Evolutionary conservation across 139 green algal species (phyloP).

Genomic region (Chlamydomonas asymmetrica): DNA sequence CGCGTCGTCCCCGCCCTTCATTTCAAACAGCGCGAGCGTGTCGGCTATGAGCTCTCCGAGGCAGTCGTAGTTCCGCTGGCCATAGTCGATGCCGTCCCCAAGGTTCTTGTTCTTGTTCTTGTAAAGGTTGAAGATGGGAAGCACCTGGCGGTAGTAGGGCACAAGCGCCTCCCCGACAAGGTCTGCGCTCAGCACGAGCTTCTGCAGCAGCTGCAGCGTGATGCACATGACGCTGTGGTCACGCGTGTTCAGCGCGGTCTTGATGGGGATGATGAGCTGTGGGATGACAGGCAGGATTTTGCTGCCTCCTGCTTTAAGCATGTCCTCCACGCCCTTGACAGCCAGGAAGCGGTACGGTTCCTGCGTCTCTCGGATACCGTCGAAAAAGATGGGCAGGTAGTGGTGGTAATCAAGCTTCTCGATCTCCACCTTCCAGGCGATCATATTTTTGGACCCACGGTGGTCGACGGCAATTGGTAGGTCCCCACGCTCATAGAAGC

Average conservation of each 20-base stretch:
- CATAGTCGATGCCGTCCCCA: constrained; percentile 84
- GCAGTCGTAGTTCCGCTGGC: constrained; percentile 72
- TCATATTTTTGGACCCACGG: constrained; percentile 74
- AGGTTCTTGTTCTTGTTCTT: constrained; percentile 83
- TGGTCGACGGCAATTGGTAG: constrained; percentile 83
- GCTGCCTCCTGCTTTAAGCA: constrained; percentile 66
- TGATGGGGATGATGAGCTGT: constrained; percentile 90
- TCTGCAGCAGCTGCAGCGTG: constrained; percentile 79
- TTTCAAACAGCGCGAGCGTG: constrained; percentile 81
- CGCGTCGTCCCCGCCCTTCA: constrained; percentile 78
- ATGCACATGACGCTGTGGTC: constrained; percentile 78
- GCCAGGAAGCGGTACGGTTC: constrained; percentile 88
- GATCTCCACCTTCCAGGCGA: constrained; percentile 85
- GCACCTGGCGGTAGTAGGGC: constrained; percentile 83
- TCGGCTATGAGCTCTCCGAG: constrained; percentile 79
- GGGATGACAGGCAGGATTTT: constrained; percentile 87
- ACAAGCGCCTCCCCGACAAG: constrained; percentile 81
- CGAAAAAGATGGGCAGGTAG: constrained; percentile 92
- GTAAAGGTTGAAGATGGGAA: constrained; percentile 88
- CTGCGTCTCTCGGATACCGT: constrained; percentile 85
- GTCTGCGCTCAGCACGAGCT: constrained; percentile 68
- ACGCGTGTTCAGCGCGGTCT: constrained; percentile 80
- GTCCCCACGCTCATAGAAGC: constrained; percentile 84
- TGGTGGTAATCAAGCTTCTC: constrained; percentile 85
- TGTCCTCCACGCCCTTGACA: constrained; percentile 80